Conservation (phyloP, 345 rosid species). For the Conringia planisiliqua region DNA sequence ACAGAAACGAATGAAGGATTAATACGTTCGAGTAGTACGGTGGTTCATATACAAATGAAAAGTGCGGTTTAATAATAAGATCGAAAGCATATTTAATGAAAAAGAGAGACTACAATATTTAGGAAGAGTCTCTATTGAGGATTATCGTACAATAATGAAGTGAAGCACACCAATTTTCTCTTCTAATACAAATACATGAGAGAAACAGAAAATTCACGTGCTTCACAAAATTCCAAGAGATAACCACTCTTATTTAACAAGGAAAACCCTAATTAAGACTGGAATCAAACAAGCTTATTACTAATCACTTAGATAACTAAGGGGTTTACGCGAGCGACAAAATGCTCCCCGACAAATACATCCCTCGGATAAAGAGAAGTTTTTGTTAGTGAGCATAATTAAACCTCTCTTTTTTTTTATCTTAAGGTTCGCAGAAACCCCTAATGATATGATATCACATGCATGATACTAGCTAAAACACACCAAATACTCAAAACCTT, state of each 20-base stretch:
- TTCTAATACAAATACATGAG: slow-evolving; percentile 26
- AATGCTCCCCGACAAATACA: slow-evolving; percentile 36
- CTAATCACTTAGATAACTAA: slow-evolving; percentile 17
- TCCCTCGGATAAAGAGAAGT: slow-evolving; percentile 29
- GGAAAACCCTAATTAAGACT: neutral
- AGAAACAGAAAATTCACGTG: slow-evolving; percentile 37
- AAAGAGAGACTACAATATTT: neutral
- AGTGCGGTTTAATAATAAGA: neutral
- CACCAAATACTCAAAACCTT: slow-evolving; percentile 20
- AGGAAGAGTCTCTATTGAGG: slow-evolving; percentile 19
- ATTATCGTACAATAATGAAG: slow-evolving; percentile 24
- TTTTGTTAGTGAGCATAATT: slow-evolving; percentile 35
- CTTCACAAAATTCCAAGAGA: slow-evolving; percentile 30
- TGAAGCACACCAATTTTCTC: slow-evolving; percentile 38
- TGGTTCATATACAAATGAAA: neutral
- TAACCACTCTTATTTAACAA: slow-evolving; percentile 5
- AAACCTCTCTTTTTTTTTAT: neutral
- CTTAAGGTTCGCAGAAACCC: neutral
- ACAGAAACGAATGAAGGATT: no score
- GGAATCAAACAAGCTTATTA: slow-evolving; percentile 16
- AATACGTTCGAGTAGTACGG: neutral
- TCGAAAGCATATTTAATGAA: neutral
- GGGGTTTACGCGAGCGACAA: slow-evolving; percentile 25
- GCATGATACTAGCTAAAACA: neutral
- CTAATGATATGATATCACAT: neutral